Evolutionary conservation across 2,329 filamentous ascomycete species (phyloP).

Genomic region (Stylonectria norvegica): DNA sequence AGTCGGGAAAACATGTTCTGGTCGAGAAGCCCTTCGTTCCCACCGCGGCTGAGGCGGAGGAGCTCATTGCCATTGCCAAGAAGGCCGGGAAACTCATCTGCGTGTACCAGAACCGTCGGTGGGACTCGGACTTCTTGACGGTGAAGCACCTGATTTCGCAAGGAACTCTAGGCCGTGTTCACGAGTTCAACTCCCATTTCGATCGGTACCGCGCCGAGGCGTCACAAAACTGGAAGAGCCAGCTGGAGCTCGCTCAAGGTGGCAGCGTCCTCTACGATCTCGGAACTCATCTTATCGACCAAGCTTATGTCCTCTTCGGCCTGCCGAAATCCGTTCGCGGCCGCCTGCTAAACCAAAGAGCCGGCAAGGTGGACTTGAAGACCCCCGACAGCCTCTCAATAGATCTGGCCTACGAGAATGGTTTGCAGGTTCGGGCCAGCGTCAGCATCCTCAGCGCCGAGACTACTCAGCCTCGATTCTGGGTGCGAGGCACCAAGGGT

Average conservation of each 20-base stretch:
- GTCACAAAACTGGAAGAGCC: conserved; percentile 64
- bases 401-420: conserved; percentile 62
- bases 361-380: conserved; percentile 42
- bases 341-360: conserved; percentile 64
- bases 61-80: conserved; percentile 56
- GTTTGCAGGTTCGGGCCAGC: conserved; percentile 65
- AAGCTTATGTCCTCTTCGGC: conserved; percentile 68
- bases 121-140: conserved; percentile 74
- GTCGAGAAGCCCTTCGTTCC: conserved; percentile 83
- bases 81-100: conserved; percentile 52
- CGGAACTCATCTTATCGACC: conserved; percentile 73
- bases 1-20: conserved; percentile 72
- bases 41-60: conserved; percentile 62
- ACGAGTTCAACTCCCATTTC: conserved; percentile 78
- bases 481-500: conserved; percentile 71
- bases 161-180: conserved; percentile 63
- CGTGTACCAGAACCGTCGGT: conserved; percentile 75
- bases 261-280: conserved; percentile 71
- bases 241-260: conserved; percentile 55
- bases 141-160: conserved; percentile 59
- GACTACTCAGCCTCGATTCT: conserved; percentile 67
- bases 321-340: conserved; percentile 64
- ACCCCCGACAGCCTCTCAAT: conserved; percentile 60
- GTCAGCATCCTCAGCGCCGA: conserved; percentile 68
- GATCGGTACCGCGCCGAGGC: conserved; percentile 65